Evolutionary conservation across 176 grass and related monocot genomes (phyloP).

Genomic region (Metroxylon sagu): DNA sequence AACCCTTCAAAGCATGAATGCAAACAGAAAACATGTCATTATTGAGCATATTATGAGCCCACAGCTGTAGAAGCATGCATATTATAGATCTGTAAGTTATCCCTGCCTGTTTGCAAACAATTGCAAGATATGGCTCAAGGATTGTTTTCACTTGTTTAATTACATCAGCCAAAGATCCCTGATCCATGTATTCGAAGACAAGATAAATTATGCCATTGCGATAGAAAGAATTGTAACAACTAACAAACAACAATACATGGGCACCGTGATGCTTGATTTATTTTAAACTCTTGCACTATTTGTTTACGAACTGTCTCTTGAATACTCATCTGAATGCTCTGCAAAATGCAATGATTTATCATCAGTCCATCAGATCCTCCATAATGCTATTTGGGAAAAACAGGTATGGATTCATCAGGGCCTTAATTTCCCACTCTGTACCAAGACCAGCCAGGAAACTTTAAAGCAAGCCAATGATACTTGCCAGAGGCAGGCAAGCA

Average conservation of each 20-base stretch:
- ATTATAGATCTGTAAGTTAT: not conserved
- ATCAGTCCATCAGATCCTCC: no score
- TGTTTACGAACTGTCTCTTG: slow-evolving; percentile 89
- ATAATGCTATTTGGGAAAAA: no score
- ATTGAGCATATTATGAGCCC: no score
- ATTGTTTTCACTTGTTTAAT: slow-evolving; percentile 97
- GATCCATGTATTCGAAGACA: slow-evolving; percentile 92
- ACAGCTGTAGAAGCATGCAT: no score
- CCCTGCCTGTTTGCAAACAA: slow-evolving; percentile 83
- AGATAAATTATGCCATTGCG: slow-evolving; percentile 98
- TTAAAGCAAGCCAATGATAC: no score
- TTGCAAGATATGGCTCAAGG: slow-evolving; percentile 90
- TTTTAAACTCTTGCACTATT: slow-evolving; percentile 99
- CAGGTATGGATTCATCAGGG: no score
- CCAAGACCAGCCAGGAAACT: no score
- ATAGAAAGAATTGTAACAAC: slow-evolving; percentile 75
- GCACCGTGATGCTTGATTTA: slow-evolving; percentile 78
- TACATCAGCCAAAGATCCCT: slow-evolving; percentile 82
- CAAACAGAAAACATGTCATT: not conserved
- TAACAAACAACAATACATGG: slow-evolving; percentile 63
- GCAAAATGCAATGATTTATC: slow-evolving; percentile 5
- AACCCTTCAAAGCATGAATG: slow-evolving; percentile 75
- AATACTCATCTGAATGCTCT: slow-evolving; percentile 99
- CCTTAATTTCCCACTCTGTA: no score
- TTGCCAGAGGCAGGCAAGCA: no score